Base-by-base conservation (phyloP, 1,284 basidiomycete species). In the Neolentinus lepideus region DNA sequence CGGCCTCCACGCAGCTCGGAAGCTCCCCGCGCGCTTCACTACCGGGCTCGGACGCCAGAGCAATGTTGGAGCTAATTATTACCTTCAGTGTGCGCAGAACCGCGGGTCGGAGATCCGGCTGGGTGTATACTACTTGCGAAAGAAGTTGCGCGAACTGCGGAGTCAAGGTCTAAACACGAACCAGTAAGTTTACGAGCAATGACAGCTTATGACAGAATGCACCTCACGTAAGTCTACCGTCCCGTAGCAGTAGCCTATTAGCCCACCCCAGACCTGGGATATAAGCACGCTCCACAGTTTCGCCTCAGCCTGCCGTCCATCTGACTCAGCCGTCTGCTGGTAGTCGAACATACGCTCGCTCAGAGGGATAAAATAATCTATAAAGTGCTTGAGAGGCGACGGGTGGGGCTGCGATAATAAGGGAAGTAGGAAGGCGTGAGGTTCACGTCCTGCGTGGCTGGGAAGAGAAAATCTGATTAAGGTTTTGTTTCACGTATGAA, bases 251-350 rank as follows among this genome's bases (percentile, higher is more conserved):
- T 98, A 98, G 16, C 90, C 83, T 2, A 88, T 84, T 60, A 98
- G 81, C 53, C 95, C 94, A 58, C 84, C 79, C 96, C 96, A 98
- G 51, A 97, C 84, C 70, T 99, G 96, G 29, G 89, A 85, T 36
- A 97, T 86, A 31, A 98, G 78, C 10, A 96, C 93, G 63, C 85
- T 90, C 89, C 92, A 98, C 50, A 98, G 85, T 71, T 98, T 98
- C 19, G 89, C 90, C 70, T 98, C 94, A 4, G 92, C 83, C 51
- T 77, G 77, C 50, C 86, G 83, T 12, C 81, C 84, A 51, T 84
- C 85, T 2, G 77, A 72, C 59, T 90, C 88, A 0, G 91, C 88
- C 3, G 79, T 83, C 69, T 85, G 81, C 69, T 95, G 88, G 52
- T 92, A 74, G 63, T 92, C 84, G 66, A 98, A 99, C 79, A 99